A percentile compares a stretch with the other conserved stretches of the same genome.
These are phyloP conservation scores for Salix udensis DNA, from an alignment of 345 rosid species.

Conservation along the genomic window DNA sequence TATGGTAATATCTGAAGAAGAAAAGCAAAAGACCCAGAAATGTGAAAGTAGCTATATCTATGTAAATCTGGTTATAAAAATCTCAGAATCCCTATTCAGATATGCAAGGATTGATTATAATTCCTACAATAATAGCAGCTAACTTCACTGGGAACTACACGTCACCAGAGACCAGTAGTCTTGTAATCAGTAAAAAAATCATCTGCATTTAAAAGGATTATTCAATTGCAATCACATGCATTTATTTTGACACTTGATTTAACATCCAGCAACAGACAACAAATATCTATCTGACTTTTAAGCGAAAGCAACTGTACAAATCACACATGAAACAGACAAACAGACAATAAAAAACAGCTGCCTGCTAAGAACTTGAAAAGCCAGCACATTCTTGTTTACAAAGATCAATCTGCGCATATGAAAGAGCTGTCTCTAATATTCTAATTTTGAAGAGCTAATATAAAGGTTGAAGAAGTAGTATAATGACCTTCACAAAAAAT, in stretches of 20 bases:
- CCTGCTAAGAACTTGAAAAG: neutral
- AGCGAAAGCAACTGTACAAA: neutral
- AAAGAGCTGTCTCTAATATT: neutral
- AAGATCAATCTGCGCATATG: neutral
- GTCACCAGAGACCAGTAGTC: neutral
- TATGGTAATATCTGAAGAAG: neutral
- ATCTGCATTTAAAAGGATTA: neutral
- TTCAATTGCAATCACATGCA: neutral
- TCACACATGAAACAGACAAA: neutral
- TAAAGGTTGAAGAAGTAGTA: conserved; percentile 4
- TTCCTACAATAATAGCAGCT: neutral
- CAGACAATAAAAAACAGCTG: conserved; percentile 3
- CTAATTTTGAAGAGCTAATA: conserved; percentile 4
- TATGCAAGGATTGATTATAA: neutral
- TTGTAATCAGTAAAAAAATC: neutral
- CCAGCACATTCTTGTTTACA: conserved; percentile 5
- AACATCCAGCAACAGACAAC: neutral
- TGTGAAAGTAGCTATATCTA: neutral
- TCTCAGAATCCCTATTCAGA: neutral
- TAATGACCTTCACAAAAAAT: conserved; percentile 22
- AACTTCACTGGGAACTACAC: neutral
- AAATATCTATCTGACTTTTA: neutral
- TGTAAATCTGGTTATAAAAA: neutral
- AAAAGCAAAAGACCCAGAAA: neutral
- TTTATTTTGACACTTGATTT: neutral